Percentiles rank a stretch among this genome's conserved stretches.
Conservation (phyloP, 352 stramenopile genomes). For the Globisporangium okanoganense region DNA sequence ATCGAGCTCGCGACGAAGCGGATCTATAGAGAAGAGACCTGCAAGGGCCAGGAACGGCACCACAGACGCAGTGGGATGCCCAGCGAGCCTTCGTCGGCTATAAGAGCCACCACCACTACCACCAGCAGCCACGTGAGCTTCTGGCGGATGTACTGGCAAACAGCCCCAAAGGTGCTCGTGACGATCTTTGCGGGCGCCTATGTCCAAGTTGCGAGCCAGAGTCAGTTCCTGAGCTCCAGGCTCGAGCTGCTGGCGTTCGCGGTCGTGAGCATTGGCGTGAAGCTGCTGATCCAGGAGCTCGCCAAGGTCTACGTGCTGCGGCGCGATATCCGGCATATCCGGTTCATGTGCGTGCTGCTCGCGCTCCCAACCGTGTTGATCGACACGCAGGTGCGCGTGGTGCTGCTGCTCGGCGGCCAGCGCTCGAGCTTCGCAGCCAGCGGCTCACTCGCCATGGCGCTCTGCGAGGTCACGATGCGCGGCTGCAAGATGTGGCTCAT, state of each 20-base stretch:
- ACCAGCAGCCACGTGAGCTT: constrained; percentile 3
- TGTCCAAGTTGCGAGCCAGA: constrained; percentile 5
- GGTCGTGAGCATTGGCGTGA: neutral
- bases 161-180: neutral
- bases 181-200: neutral
- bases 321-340: constrained; percentile 24
- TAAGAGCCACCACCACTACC: neutral
- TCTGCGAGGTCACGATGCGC: constrained; percentile 27
- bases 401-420: constrained; percentile 23
- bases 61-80: too few species aligned
- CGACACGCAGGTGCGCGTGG: constrained; percentile 35
- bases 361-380: constrained; percentile 38
- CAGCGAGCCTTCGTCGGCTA: too few species aligned
- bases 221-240: neutral
- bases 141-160: constrained; percentile 6
- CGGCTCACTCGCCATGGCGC: constrained; percentile 23
- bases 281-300: constrained; percentile 20
- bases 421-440: constrained; percentile 17
- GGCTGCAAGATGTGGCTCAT: constrained; percentile 17
- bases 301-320: constrained; percentile 24
- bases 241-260: neutral
- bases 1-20: neutral
- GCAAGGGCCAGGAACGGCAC: neutral
- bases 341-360: constrained; percentile 32
- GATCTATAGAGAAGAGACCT: neutral